Evolutionary conservation across 768 basidiomycete genomes (phyloP), one percentile per base, ranked within the genome.

Genomic region (Krasilnikovozyma curviuscula): DNA sequence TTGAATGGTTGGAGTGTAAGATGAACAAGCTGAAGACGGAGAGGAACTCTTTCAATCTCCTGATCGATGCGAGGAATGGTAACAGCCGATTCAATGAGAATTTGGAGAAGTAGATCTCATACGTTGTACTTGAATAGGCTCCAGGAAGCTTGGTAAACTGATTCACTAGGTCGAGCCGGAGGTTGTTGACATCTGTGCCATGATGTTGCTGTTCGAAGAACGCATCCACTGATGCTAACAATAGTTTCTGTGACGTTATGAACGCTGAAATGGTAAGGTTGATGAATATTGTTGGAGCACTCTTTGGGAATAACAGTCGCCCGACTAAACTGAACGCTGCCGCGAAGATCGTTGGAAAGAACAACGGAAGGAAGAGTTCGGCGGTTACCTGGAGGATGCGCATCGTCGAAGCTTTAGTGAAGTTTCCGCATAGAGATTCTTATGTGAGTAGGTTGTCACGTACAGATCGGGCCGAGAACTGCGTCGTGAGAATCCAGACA

Each of bases 331-430:
- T 25, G 13, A 35, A 1, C 0, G 30, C 33, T 14, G 45, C 45
- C 3, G 50, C 50, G 27, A 52, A 47, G 21, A 52, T 31, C 1
- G 45, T 52, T 2, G 50, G 50, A 14, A 40, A 52, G n/a, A 52
- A 19, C 8, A 52, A 30, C 16, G 40, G 28, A n/a, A 52, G 40
- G 4, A 42, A 27, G 40, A 52, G 10, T 33, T 34, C 2, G 50
- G 23, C 3, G 50, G 44, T 6, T 46, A 30, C 44, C 41, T 19
- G 2, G 12, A 40, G 25, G 39, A 32, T 1, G 8, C 18, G 18
- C n/a, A n/a, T n/a, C n/a, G n/a, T n/a, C n/a, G n/a, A n/a, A n/a
- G n/a, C n/a, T n/a, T n/a, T 0, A 5, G 18, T 12, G 16, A 28
- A 8, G 21, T 13, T 10, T 18, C 6, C 29, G 25, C 18, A 48